These are phyloP conservation scores for Lentinula novae-zelandiae DNA, from an alignment of 1,284 basidiomycete genomes.

Conservation along the genomic window DNA sequence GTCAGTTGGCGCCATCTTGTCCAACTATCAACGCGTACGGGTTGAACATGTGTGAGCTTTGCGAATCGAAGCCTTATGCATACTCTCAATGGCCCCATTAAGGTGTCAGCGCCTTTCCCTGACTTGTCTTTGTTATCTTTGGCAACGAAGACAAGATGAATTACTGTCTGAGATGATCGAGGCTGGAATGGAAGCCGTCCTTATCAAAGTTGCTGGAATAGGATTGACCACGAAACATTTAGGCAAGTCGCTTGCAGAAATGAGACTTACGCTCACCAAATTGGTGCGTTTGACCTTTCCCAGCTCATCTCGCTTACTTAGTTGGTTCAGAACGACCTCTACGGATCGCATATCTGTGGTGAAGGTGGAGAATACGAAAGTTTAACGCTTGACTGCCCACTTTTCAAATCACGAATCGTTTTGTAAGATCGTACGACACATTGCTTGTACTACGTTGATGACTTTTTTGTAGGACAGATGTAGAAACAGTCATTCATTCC, in stretches of 20 bases:
- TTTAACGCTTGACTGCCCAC: slow-evolving; percentile 84
- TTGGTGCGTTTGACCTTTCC: slow-evolving; percentile 45
- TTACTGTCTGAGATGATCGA: slow-evolving; percentile 86
- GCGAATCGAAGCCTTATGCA: not conserved
- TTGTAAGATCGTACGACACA: slow-evolving; percentile 46
- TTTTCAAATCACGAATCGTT: slow-evolving; percentile 79
- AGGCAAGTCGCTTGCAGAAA: slow-evolving; percentile 72
- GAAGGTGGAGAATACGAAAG: slow-evolving; percentile 99
- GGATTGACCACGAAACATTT: slow-evolving; percentile 81
- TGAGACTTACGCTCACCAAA: slow-evolving; percentile 71
- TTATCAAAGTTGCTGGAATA: slow-evolving; percentile 97
- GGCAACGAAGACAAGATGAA: slow-evolving; percentile 88
- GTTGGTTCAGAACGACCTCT: slow-evolving; percentile 65
- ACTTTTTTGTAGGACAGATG: slow-evolving; percentile 44
- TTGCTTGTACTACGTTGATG: slow-evolving; percentile 6
- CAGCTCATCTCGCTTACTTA: not conserved
- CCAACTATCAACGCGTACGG: slow-evolving; percentile 94
- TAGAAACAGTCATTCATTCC: slow-evolving; percentile 72
- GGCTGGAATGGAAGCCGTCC: slow-evolving; percentile 75
- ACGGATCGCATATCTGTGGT: slow-evolving; percentile 93
- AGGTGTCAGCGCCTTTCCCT: slow-evolving; percentile 79
- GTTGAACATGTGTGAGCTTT: slow-evolving; percentile 90
- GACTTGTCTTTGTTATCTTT: slow-evolving; percentile 85
- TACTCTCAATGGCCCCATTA: slow-evolving; percentile 8
- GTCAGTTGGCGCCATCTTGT: slow-evolving; percentile 94